These are phyloP conservation scores for Arxiozyma heterogenica DNA, from an alignment of 1,139 yeast genomes.

Conservation along the genomic window DNA sequence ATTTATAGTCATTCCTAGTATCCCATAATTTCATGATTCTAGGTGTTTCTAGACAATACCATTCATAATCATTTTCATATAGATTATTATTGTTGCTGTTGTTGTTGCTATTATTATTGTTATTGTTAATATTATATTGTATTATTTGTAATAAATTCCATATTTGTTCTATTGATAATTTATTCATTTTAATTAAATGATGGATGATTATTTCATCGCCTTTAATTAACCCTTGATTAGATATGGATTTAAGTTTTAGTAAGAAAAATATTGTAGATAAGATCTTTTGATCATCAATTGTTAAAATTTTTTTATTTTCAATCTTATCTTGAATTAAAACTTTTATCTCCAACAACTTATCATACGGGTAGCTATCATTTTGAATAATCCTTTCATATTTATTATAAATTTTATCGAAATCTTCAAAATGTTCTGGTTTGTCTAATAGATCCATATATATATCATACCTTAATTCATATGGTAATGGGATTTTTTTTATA, in stretches of 20 bases:
- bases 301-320: slow-evolving; percentile 3
- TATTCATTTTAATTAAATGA: slow-evolving; percentile 15
- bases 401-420: no score
- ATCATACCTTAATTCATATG: slow-evolving; percentile 29
- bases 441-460: slow-evolving; percentile 18
- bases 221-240: slow-evolving; percentile 20
- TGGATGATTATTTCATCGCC: slow-evolving; percentile 27
- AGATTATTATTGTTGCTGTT: neutral
- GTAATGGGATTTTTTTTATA: slow-evolving; percentile 34
- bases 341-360: slow-evolving; percentile 26
- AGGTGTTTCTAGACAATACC: neutral
- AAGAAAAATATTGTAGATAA: slow-evolving; percentile 6
- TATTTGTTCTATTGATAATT: slow-evolving; percentile 11
- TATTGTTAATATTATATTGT: slow-evolving; percentile 21
- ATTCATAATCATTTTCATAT: neutral
- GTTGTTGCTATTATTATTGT: neutral
- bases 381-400: no score
- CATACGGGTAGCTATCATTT: slow-evolving; percentile 1
- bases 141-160: slow-evolving; percentile 27
- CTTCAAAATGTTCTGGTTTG: neutral
- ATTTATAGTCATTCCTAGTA: slow-evolving; percentile 18
- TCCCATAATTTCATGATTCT: slow-evolving; percentile 5
- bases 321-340: slow-evolving; percentile 18
- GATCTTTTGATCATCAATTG: slow-evolving; percentile 4
- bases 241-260: slow-evolving; percentile 25